Evolutionary conservation across 768 basidiomycete species (phyloP).

Genomic region (Collybiopsis confluens): DNA sequence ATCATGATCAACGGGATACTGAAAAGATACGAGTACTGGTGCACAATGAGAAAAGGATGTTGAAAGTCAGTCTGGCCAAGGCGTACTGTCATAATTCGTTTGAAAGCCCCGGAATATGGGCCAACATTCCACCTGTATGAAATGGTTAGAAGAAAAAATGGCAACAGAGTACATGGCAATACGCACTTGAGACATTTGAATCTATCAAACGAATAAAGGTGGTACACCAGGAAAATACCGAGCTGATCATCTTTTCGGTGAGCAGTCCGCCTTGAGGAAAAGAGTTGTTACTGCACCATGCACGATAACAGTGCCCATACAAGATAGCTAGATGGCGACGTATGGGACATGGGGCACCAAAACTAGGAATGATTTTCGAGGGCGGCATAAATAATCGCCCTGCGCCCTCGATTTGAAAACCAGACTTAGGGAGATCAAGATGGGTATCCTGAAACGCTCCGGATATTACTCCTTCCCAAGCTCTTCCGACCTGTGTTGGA

Average conservation of each 20-base stretch:
- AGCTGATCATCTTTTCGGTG: constrained; percentile 35
- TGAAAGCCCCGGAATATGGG: constrained; percentile 66
- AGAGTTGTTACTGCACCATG: constrained; percentile 33
- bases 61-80: not conserved
- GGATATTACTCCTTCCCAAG: no score
- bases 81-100: constrained; percentile 79
- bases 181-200: constrained; percentile 69
- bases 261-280: not conserved
- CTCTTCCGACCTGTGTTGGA: no score
- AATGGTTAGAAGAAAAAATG: not conserved
- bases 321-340: constrained; percentile 55
- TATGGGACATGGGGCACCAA: constrained; percentile 48
- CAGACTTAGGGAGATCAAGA: no score
- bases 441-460: no score
- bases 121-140: constrained; percentile 62
- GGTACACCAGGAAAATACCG: constrained; percentile 59
- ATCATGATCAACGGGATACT: constrained; percentile 55
- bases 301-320: constrained; percentile 56
- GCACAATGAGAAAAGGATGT: not conserved
- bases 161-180: not conserved
- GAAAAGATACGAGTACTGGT: constrained; percentile 69
- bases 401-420: no score
- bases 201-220: constrained; percentile 76
- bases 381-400: no score
- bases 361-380: no score